Conservation (phyloP, 139 green algal species). For the Volvox reticuliferus region DNA sequence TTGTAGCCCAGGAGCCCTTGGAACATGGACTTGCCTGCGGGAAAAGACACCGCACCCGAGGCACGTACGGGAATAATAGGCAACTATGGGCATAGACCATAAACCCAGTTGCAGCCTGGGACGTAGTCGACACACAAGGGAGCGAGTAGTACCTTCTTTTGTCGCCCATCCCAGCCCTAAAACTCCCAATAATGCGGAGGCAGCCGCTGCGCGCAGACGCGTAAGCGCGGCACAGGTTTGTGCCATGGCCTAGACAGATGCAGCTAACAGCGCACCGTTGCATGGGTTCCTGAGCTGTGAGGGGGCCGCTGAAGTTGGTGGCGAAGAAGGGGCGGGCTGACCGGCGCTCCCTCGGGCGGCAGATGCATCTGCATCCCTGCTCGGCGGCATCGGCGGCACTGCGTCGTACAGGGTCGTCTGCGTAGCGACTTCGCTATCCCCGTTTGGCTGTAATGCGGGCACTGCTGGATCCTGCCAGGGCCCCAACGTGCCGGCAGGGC, state of each 20-base stretch:
- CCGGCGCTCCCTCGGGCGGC: too few relatives aligned
- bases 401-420: too few relatives aligned
- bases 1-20: background rate
- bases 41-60: background rate
- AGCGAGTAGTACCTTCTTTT: background rate
- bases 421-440: too few relatives aligned
- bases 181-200: too few relatives aligned
- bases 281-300: background rate
- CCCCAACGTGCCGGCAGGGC: slow-evolving; percentile 9
- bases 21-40: background rate
- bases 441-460: background rate
- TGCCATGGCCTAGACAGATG: too few relatives aligned
- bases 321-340: background rate
- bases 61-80: background rate
- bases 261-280: background rate
- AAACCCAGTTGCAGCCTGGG: too few relatives aligned
- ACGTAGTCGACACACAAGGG: too few relatives aligned
- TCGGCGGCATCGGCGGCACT: too few relatives aligned
- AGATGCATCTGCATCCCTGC: too few relatives aligned
- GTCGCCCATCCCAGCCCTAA: background rate
- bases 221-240: too few relatives aligned
- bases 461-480: background rate
- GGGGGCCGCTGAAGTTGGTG: background rate
- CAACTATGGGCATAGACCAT: background rate
- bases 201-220: too few relatives aligned